Conservation (phyloP, 352 stramenopile species). For the Phytophthora sansomeana region DNA sequence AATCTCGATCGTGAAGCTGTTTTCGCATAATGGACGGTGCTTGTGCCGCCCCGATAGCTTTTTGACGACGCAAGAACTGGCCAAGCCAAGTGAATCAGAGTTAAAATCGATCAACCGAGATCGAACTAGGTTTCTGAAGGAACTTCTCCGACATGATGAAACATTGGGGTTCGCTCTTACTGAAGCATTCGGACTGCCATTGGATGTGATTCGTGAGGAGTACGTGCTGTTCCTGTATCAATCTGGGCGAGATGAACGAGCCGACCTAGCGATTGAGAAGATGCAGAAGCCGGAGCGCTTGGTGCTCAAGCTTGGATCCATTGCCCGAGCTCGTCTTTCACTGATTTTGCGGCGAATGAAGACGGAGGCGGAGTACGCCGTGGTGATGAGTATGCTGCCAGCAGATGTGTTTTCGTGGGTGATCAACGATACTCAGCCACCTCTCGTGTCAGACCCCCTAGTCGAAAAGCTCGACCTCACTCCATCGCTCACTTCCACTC, state of each 20-base stretch:
- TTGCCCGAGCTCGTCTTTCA: constrained; percentile 73
- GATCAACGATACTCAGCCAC: constrained; percentile 55
- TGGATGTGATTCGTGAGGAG: constrained; percentile 81
- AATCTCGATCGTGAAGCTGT: constrained; percentile 77
- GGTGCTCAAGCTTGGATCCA: constrained; percentile 62
- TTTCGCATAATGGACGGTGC: constrained; percentile 50
- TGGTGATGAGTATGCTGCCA: constrained; percentile 85
- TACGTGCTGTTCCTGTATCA: constrained; percentile 87
- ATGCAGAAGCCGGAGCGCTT: constrained; percentile 74
- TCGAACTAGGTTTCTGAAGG: constrained; percentile 72
- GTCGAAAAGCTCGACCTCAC: constrained; percentile 71
- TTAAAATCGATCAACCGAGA: constrained; percentile 44
- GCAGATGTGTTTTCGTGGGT: constrained; percentile 84
- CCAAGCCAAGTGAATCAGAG: constrained; percentile 34
- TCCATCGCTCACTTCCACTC: constrained; percentile 83
- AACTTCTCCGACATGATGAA: constrained; percentile 77
- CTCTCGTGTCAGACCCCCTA: constrained; percentile 62
- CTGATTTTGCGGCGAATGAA: constrained; percentile 86
- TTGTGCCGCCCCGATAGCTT: constrained; percentile 76
- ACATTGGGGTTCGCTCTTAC: constrained; percentile 68
- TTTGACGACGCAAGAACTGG: constrained; percentile 20
- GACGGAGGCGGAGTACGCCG: constrained; percentile 71
- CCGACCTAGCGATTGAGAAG: constrained; percentile 78
- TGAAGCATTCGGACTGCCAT: constrained; percentile 75
- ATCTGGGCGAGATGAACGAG: constrained; percentile 69